These are phyloP conservation scores for Tilletia caries DNA, from an alignment of 1,284 basidiomycete species.

Conservation along the genomic window DNA sequence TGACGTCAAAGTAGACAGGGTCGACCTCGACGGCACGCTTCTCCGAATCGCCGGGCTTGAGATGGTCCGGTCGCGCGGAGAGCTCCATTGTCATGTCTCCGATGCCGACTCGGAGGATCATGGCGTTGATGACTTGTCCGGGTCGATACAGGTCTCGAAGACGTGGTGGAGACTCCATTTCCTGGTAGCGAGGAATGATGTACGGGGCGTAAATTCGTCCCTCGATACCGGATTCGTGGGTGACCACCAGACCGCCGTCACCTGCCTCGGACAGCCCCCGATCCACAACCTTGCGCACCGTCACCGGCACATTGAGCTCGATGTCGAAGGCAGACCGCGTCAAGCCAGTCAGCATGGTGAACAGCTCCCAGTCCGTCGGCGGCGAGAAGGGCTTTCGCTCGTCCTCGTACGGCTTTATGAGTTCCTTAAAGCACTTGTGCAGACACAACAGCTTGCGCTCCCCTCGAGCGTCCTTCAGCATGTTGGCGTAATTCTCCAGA, in stretches of 20 bases:
- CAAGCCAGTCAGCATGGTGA: slow-evolving; percentile 95
- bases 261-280: neutral
- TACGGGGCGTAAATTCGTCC: slow-evolving; percentile 48
- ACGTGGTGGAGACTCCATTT: slow-evolving; percentile 15
- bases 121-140: slow-evolving; percentile 75
- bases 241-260: slow-evolving; percentile 59
- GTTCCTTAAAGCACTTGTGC: slow-evolving; percentile 80
- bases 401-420: slow-evolving; percentile 82
- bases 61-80: slow-evolving; percentile 70
- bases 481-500: slow-evolving; percentile 92
- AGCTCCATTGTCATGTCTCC: slow-evolving; percentile 70
- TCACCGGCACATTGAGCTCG: slow-evolving; percentile 79
- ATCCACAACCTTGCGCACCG: slow-evolving; percentile 63
- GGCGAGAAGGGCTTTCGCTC: slow-evolving; percentile 67
- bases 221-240: slow-evolving; percentile 80
- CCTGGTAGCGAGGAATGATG: slow-evolving; percentile 24
- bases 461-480: slow-evolving; percentile 63
- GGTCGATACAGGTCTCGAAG: slow-evolving; percentile 41
- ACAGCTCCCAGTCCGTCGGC: slow-evolving; percentile 73
- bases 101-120: slow-evolving; percentile 71
- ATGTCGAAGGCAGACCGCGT: slow-evolving; percentile 72
- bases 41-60: slow-evolving; percentile 66
- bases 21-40: slow-evolving; percentile 67
- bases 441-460: slow-evolving; percentile 58
- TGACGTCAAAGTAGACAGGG: slow-evolving; percentile 66